Evolutionary conservation across 2,329 filamentous ascomycete genomes (phyloP).

Genomic region (Macrophomina phaseolina): DNA sequence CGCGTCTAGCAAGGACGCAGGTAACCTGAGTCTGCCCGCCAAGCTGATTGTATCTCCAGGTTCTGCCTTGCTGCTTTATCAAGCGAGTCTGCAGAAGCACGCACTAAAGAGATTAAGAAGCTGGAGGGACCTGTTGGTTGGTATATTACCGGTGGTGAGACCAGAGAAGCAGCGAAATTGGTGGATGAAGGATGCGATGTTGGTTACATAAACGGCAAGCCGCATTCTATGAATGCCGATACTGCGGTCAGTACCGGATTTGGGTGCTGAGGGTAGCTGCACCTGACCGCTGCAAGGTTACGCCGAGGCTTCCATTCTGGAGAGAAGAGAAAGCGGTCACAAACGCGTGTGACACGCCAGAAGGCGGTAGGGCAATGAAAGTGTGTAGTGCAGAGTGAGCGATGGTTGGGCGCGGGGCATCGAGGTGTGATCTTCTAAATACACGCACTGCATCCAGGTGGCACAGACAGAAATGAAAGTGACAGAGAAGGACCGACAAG

Average conservation of each 20-base stretch:
- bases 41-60: background rate
- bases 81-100: background rate
- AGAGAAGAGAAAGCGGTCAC: background rate
- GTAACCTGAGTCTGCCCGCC: background rate
- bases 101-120: background rate
- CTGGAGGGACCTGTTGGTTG: background rate
- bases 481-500: background rate
- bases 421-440: background rate
- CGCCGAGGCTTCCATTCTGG: background rate
- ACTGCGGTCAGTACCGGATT: background rate
- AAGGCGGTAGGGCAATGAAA: background rate
- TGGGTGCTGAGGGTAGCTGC: slow-evolving; percentile 2
- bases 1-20: no score
- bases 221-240: background rate
- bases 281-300: background rate
- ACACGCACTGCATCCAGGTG: background rate
- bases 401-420: background rate
- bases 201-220: background rate
- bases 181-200: background rate
- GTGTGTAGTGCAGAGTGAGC: background rate
- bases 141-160: background rate
- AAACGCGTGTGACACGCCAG: background rate
- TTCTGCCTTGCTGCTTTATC: background rate
- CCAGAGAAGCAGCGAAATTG: background rate
- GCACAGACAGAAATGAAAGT: background rate